A percentile compares a stretch with the other conserved stretches of the same genome.
Evolutionary conservation across 202 grass and related monocot genomes (phyloP).

Genomic region (Bolboschoenoplectus hybrid): DNA sequence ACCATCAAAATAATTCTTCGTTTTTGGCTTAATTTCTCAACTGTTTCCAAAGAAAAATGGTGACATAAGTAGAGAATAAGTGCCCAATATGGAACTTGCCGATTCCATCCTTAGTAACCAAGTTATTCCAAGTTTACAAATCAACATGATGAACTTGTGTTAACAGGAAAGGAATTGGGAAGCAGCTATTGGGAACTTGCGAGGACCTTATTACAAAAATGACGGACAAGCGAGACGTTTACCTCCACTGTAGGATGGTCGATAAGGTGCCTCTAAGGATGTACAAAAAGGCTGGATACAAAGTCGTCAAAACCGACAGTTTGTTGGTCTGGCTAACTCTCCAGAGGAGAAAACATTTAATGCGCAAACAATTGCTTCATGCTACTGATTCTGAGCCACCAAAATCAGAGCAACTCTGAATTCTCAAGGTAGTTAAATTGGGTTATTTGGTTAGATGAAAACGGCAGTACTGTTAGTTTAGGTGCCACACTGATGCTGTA

Average conservation of each 20-base stretch:
- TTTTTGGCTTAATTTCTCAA: no score
- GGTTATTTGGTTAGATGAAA: neutral
- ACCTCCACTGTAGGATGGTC: constrained; percentile 83
- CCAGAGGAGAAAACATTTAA: constrained; percentile 77
- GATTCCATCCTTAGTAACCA: neutral
- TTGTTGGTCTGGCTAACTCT: constrained; percentile 76
- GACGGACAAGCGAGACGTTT: constrained; percentile 54
- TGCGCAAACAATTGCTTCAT: constrained; percentile 62
- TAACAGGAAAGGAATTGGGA: constrained; percentile 72
- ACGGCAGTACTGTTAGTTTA: neutral
- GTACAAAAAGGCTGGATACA: constrained; percentile 75
- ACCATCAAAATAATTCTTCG: no score
- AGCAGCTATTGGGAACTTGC: constrained; percentile 75
- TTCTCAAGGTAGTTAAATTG: neutral
- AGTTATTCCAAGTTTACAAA: constrained; percentile 18
- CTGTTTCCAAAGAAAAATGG: no score
- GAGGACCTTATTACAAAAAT: constrained; percentile 73
- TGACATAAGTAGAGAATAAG: no score
- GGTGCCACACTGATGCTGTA: neutral
- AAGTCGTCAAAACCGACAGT: constrained; percentile 59
- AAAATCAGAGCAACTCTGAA: neutral
- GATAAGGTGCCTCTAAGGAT: constrained; percentile 70
- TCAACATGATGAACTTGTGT: neutral
- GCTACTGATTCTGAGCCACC: neutral
- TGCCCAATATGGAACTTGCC: neutral